Conservation (phyloP, 140 eudicot species). For the Erigeron philadelphicus region DNA sequence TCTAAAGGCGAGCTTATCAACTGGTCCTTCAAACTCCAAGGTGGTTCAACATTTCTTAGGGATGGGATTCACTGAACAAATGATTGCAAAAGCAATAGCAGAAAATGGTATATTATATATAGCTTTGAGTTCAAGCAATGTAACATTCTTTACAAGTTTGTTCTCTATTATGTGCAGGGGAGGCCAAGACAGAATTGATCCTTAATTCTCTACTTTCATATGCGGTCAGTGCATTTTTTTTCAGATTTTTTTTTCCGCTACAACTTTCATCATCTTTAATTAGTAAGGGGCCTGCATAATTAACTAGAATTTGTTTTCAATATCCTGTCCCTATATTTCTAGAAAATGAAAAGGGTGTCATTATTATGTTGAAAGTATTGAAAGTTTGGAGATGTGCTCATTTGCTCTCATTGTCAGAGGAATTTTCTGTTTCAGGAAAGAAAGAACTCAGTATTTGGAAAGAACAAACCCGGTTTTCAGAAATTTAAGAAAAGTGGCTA, state of each 20-base stretch:
- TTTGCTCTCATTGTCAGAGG: too few species aligned
- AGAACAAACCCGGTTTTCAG: too few species aligned
- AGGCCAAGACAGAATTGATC: conserved; percentile 41
- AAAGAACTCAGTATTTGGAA: too few species aligned
- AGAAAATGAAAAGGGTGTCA: too few species aligned
- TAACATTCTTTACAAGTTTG: conserved; percentile 8
- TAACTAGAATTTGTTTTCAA: too few species aligned
- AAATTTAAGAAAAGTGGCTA: too few species aligned
- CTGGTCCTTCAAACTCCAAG: conserved; percentile 35
- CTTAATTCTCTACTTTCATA: conserved; percentile 51
- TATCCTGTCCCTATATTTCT: too few species aligned
- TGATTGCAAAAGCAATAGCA: conserved; percentile 45
- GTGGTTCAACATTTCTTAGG: conserved; percentile 41
- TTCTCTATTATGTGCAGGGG: conserved; percentile 42
- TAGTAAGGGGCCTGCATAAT: not conserved
- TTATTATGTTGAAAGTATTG: too few species aligned
- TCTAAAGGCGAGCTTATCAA: conserved; percentile 50
- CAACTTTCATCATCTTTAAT: conserved; percentile 7
- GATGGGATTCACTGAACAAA: conserved; percentile 53
- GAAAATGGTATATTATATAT: conserved; percentile 46
- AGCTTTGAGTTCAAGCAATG: not conserved
- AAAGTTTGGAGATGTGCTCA: too few species aligned
- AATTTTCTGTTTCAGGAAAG: too few species aligned
- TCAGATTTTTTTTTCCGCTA: not conserved
- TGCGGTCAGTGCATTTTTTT: conserved; percentile 38